Conservation (phyloP, 768 basidiomycete genomes). For the Lentinula boryana region DNA sequence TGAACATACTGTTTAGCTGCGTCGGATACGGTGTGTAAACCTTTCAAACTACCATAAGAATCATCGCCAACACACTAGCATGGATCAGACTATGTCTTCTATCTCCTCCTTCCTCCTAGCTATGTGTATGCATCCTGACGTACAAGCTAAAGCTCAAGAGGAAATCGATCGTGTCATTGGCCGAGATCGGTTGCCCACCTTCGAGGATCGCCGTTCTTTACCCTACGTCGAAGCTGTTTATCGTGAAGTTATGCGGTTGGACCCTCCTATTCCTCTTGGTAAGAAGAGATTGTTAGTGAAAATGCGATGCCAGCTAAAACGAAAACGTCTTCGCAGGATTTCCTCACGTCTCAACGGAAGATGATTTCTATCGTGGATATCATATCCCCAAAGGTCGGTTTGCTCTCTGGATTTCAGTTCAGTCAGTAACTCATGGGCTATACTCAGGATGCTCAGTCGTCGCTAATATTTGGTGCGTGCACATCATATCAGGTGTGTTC, state of each 20-base stretch:
- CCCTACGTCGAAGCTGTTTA: slow-evolving; percentile 9
- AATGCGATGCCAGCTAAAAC: not conserved
- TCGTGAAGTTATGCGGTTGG: slow-evolving; percentile 13
- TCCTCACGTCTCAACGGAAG: not conserved
- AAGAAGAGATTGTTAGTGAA: not conserved
- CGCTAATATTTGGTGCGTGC: not conserved
- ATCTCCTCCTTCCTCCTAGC: slow-evolving; percentile 19
- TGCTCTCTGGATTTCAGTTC: not conserved
- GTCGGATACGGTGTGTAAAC: not conserved
- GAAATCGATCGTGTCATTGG: slow-evolving; percentile 24
- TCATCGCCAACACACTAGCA: not conserved
- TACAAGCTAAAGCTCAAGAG: slow-evolving; percentile 18
- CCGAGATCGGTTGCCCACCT: slow-evolving; percentile 19
- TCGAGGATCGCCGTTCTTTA: slow-evolving; percentile 17
- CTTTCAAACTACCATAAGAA: not conserved
- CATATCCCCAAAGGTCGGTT: slow-evolving; percentile 2
- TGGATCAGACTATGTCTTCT: slow-evolving; percentile 16
- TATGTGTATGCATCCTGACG: slow-evolving; percentile 19
- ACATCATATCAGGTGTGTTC: not conserved
- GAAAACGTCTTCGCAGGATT: not conserved
- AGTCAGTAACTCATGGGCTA: not conserved
- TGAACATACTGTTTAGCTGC: not conserved
- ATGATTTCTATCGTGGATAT: slow-evolving; percentile 2
- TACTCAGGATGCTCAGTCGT: not conserved
- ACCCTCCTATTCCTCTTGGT: slow-evolving; percentile 6